Evolutionary conservation across 2,329 filamentous ascomycete species (phyloP), one percentile per base, ranked within the genome.

Genomic region (Arthrocladium fulminans): DNA sequence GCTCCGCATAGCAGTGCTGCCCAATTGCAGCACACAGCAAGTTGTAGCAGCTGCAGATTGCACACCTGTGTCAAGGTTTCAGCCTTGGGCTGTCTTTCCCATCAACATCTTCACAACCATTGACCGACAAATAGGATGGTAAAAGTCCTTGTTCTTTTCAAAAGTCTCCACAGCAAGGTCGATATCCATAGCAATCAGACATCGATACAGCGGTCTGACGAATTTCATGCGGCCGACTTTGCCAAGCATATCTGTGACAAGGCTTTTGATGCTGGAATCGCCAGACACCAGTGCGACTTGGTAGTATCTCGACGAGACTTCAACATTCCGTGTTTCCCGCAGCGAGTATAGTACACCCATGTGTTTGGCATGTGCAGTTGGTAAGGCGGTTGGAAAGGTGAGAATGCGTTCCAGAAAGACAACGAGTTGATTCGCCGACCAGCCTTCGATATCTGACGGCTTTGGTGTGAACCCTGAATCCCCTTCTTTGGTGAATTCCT

Each of bases 141-240:
- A 98, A 63, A 97, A 97, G 54, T 88, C 83, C 67, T 77, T 85
- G 65, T 95, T 84, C 75, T 84, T 84, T 68, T 85, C 78, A 67
- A 95, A 96, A 0, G 89, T 94, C 63, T 80, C 73, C 46, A 90
- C 67, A 0, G 92, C 90, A 60, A 94, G 67, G 22, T 80, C 71
- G 40, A 79, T 73, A 67, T 96, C 83, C 32, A 86, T 79, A 64
- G 81, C 80, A 60, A 84, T 83, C 57, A 98, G 70, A 43, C 79
- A 76, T 52, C 84, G 77, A 70, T 84, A 73, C 53, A 97, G 68
- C 19, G 90, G 88, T 41, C 90, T 75, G 51, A 97, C 90, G 66
- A 90, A 97, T 76, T 97, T 97, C 92, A 98, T 97, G 49, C 92
- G 75, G 10, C 92, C 92, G 20, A 96, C 88, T 45, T 76, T 75